A percentile compares a stretch with the other conserved stretches of the same genome.
phyloP scores from a whole-genome alignment of 352 stramenopile species.

The Pythium sp. region DNA sequence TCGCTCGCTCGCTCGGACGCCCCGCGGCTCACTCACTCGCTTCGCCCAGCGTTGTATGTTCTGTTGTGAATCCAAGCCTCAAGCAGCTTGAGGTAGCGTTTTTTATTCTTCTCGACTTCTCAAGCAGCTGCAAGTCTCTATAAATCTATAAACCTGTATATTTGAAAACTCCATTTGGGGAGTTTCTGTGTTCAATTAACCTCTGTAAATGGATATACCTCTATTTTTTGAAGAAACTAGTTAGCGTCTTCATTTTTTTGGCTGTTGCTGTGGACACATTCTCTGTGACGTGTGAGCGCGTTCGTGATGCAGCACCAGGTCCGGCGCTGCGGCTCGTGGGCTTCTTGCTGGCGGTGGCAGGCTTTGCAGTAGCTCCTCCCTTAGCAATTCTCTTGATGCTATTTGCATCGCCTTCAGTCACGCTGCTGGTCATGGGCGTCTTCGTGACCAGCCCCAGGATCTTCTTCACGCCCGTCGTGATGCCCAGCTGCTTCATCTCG shows the following conservation, averaged over 20 bases:
- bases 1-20: constrained; percentile 7
- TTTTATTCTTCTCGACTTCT: constrained; percentile 8
- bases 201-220: constrained; percentile 20
- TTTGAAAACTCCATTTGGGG: neutral
- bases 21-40: constrained; percentile 5
- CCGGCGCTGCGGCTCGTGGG: constrained; percentile 9
- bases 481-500: constrained; percentile 77
- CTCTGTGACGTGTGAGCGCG: constrained; percentile 44
- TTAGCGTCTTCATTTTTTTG: constrained; percentile 60
- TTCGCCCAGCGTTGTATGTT: neutral
- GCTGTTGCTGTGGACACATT: constrained; percentile 4
- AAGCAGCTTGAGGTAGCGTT: neutral
- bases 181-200: neutral
- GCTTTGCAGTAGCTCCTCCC: constrained; percentile 4
- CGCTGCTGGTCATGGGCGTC: neutral
- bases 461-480: constrained; percentile 89
- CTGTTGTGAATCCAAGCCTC: neutral
- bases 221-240: constrained; percentile 68
- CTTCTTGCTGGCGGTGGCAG: constrained; percentile 3
- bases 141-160: neutral
- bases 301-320: neutral
- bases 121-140: neutral
- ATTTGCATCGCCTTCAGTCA: neutral
- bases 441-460: constrained; percentile 62
- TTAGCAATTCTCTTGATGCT: neutral